These are phyloP conservation scores for Coccomyxa sp. DNA, from an alignment of 139 green algal genomes.

Conservation along the genomic window DNA sequence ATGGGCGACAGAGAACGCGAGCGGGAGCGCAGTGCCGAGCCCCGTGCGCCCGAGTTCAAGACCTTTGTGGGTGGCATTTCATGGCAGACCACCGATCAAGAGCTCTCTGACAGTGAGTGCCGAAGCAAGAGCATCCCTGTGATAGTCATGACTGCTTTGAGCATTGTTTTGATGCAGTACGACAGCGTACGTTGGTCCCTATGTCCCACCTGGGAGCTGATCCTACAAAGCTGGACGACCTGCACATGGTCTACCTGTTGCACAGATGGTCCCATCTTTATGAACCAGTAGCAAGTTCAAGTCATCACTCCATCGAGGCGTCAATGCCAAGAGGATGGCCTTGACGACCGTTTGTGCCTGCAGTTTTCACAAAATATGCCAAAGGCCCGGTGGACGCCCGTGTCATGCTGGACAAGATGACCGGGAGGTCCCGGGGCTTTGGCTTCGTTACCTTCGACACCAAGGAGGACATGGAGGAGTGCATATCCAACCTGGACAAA, in stretches of 20 bases:
- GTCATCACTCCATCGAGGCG: neutral
- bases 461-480: slow-evolving; percentile 48
- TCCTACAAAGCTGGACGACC: too few relatives aligned
- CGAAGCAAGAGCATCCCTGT: neutral
- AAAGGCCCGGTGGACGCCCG: slow-evolving; percentile 26
- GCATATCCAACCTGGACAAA: slow-evolving; percentile 67
- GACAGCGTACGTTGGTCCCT: neutral
- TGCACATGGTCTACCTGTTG: too few relatives aligned
- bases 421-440: slow-evolving; percentile 69
- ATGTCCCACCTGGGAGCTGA: too few relatives aligned
- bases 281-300: neutral
- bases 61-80: slow-evolving; percentile 59
- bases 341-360: neutral
- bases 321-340: neutral
- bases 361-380: slow-evolving; percentile 54
- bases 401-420: slow-evolving; percentile 63
- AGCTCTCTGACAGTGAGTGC: slow-evolving; percentile 50
- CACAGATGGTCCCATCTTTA: too few relatives aligned
- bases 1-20: neutral
- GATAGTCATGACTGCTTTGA: neutral
- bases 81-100: slow-evolving; percentile 48
- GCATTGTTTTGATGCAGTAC: neutral
- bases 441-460: slow-evolving; percentile 79
- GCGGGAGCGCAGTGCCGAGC: neutral
- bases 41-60: slow-evolving; percentile 32